Evolutionary conservation across 1,139 yeast species (phyloP).

Genomic region (Pneumocystis oryctolagi): DNA sequence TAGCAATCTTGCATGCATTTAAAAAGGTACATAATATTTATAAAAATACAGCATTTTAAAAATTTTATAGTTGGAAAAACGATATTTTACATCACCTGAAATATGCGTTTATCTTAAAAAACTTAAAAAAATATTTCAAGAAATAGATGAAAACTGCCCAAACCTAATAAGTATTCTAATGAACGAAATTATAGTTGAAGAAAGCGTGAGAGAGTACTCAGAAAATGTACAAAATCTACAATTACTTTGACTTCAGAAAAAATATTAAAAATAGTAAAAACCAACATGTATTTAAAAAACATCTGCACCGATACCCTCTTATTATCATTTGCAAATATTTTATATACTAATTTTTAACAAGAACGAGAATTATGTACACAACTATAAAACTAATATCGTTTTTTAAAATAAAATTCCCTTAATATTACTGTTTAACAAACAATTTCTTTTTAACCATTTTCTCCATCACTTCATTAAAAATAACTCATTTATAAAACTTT

Average conservation of each 20-base stretch:
- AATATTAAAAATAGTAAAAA: not conserved
- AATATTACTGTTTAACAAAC: not conserved
- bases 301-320: not conserved
- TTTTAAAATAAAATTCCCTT: not conserved
- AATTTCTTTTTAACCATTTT: not conserved
- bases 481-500: not conserved
- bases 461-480: not conserved
- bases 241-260: not conserved
- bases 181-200: not conserved
- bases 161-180: not conserved
- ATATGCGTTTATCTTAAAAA: not conserved
- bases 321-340: not conserved
- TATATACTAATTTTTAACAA: not conserved
- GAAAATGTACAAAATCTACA: not conserved
- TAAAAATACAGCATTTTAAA: not conserved
- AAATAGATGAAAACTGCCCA: not conserved
- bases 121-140: not conserved
- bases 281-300: not conserved
- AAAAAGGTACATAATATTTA: not conserved
- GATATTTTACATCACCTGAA: not conserved
- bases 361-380: not conserved
- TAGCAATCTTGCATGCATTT: not conserved
- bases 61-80: not conserved
- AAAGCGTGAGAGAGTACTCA: not conserved
- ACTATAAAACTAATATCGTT: not conserved